Evolutionary conservation across 2,329 filamentous ascomycete genomes (phyloP), one percentile per base, ranked within the genome.

Genomic region (Botrytis hyacinthi): DNA sequence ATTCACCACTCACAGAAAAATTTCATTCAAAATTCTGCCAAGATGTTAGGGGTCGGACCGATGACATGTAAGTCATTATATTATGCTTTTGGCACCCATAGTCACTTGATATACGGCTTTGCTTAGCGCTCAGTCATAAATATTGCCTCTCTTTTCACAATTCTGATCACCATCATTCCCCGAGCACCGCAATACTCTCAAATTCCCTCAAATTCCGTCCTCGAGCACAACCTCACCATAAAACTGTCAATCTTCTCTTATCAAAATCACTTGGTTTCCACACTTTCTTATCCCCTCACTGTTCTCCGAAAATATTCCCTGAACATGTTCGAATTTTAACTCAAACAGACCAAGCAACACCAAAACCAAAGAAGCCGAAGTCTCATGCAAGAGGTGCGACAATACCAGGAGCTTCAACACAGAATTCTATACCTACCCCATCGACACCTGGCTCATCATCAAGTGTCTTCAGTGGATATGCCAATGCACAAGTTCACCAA

Each of bases 331-430:
- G 46, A 75, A 74, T 48, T 42, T 74, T 61, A 35, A 72, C 75
- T 46, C 66, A 65, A 71, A 51, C 44, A 37, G 76, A 75, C 66
- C 70, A 61, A 65, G 59, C 32, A 18, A 37, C 59, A 32, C 48
- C n/a, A 22, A 69, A 57, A 37, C 26, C n/a, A 22, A 69, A 44
- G n/a, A 69, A 69, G n/a, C 48, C 60, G 5, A 73, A 75, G 2
- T 37, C 66, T 16, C 48, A 69, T 42, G n/a, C 66, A 42, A 69
- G 66, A 59, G 66, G 66, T 26, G 66, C 48, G 4, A 69, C 66
- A 29, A 57, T 69, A 42, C 60, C 62, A 51, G 72, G 73, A 18
- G 29, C 51, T 59, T 70, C 65, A 16, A 69, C 59, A 37, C 46
- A 59, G 26, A 32, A n/a, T 42, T 40, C 37, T 9, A 22, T 61